Conservation (phyloP, 352 stramenopile species). For the Phytopythium helicoides region DNA sequence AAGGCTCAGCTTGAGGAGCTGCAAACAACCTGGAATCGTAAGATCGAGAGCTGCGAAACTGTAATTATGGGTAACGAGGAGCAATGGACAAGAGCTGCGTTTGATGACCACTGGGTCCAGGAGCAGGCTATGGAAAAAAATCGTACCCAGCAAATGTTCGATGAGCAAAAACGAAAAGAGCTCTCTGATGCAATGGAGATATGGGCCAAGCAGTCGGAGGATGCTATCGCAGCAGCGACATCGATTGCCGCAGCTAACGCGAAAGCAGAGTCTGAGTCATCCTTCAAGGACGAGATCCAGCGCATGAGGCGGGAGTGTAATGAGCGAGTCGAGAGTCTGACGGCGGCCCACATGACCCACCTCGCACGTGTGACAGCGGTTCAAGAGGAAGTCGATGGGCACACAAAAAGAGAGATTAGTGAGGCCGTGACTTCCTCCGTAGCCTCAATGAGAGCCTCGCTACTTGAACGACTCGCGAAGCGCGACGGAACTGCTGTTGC, state of each 20-base stretch:
- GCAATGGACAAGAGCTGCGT: background rate
- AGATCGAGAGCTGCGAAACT: background rate
- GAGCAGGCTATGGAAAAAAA: background rate
- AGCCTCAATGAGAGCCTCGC: slow-evolving; percentile 17
- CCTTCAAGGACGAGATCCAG: background rate
- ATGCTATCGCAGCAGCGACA: background rate
- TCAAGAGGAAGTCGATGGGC: background rate
- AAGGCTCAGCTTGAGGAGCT: too few species aligned
- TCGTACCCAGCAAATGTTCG: background rate
- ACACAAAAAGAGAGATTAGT: background rate
- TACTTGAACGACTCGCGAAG: slow-evolving; percentile 55
- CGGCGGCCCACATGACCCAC: background rate
- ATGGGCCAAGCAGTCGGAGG: slow-evolving; percentile 1
- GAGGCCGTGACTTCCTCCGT: background rate
- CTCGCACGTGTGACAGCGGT: background rate
- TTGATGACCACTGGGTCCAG: background rate
- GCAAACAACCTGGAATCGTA: background rate
- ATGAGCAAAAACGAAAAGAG: slow-evolving; percentile 2
- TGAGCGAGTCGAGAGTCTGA: background rate
- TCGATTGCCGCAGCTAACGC: background rate
- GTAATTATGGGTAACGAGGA: slow-evolving; percentile 3
- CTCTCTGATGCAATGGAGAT: background rate
- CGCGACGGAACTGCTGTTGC: slow-evolving; percentile 54
- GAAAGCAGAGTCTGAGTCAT: background rate
- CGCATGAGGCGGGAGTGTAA: background rate